Conservation (phyloP, 1,284 basidiomycete species). For the Cryptococcus sp. region DNA sequence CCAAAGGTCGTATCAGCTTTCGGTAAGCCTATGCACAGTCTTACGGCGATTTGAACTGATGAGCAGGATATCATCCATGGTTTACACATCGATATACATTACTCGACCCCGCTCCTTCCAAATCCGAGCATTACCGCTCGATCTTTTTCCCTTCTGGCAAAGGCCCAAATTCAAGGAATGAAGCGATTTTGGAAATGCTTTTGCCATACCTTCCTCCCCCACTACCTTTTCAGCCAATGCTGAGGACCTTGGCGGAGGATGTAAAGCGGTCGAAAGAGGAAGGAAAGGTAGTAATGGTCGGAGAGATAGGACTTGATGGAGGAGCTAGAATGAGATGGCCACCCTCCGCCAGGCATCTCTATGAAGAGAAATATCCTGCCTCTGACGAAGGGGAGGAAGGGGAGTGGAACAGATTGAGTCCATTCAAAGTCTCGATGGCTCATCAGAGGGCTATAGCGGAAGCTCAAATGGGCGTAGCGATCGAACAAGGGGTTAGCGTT, state of each 20-base stretch:
- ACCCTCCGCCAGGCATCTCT: conserved; percentile 9
- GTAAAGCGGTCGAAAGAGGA: conserved; percentile 15
- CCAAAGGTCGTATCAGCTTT: conserved; percentile 41
- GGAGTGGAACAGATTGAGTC: conserved; percentile 36
- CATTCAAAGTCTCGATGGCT: conserved; percentile 45
- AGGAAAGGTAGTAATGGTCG: conserved; percentile 43
- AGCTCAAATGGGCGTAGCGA: conserved; percentile 47
- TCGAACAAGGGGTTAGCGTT: conserved; percentile 45
- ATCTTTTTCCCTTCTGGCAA: conserved; percentile 36
- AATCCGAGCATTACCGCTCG: conserved; percentile 44
- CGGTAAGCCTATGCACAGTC: conserved; percentile 29
- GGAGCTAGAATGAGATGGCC: conserved; percentile 45
- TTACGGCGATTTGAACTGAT: neutral
- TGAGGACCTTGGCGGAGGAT: conserved; percentile 16
- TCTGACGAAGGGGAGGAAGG: conserved; percentile 13
- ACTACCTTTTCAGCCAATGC: conserved; percentile 23
- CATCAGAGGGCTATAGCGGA: conserved; percentile 47
- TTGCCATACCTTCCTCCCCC: conserved; percentile 41
- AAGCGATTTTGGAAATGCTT: conserved; percentile 16
- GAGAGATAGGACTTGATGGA: conserved; percentile 51
- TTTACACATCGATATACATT: conserved; percentile 49
- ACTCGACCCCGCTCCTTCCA: conserved; percentile 15
- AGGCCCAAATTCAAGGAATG: conserved; percentile 3
- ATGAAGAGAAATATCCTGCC: conserved; percentile 8
- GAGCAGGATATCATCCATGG: conserved; percentile 51